A percentile compares a stretch with the other conserved stretches of the same genome.
These are phyloP conservation scores for Udeniomyces megalosporus DNA, from an alignment of 768 basidiomycete species.

Conservation along the genomic window DNA sequence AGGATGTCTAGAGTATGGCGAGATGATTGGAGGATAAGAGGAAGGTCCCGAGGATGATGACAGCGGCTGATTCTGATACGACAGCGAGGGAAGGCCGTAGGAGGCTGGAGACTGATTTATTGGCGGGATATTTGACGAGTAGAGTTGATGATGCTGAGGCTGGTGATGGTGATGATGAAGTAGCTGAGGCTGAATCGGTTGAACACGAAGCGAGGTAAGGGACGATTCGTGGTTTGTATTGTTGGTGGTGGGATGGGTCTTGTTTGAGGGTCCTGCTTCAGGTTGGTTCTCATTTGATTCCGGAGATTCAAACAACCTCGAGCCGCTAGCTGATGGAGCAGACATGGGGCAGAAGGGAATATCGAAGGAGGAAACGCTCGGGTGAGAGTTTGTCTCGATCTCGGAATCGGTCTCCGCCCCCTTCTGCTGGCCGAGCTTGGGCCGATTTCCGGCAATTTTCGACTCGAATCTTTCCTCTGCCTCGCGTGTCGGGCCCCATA, in stretches of 20 bases:
- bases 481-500: no score
- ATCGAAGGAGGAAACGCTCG: conserved; percentile 13
- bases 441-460: no score
- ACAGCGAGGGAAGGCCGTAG: neutral
- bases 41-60: neutral
- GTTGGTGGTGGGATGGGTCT: neutral
- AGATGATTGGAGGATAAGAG: neutral
- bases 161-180: no score
- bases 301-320: no score
- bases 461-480: no score
- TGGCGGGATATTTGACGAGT: conserved; percentile 1
- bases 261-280: conserved; percentile 8
- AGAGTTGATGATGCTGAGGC: conserved; percentile 2
- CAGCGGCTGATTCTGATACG: neutral
- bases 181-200: neutral
- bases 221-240: neutral
- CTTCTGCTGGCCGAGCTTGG: no score
- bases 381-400: no score
- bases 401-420: no score
- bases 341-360: conserved; percentile 12
- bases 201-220: neutral
- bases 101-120: neutral
- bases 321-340: conserved; percentile 20
- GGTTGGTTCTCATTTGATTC: conserved; percentile 23
- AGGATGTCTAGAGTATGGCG: neutral